A percentile compares a stretch with the other conserved stretches of the same genome.
Conservation (phyloP, 306 rosid species). For the Pyrus betulifolia region DNA sequence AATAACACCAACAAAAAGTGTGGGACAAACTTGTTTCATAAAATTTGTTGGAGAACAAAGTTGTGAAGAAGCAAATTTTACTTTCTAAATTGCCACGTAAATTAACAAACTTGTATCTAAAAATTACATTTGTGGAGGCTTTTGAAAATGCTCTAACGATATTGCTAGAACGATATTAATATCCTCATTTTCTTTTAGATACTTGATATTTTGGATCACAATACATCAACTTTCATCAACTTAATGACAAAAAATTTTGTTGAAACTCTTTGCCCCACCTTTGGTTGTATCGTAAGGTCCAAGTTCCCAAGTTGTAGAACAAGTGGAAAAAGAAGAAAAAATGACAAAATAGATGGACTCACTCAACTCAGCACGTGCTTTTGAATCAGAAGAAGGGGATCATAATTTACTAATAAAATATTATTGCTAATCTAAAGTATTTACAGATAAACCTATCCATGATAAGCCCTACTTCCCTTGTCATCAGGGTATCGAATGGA, state of each 20-base stretch:
- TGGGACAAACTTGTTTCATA: no score
- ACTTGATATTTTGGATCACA: no score
- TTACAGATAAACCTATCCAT: neutral
- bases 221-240: neutral
- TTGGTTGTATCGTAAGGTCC: neutral
- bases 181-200: no score
- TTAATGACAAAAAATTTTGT: no score
- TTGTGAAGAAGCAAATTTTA: no score
- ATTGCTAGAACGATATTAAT: no score
- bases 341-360: neutral
- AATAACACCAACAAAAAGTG: no score
- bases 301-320: neutral
- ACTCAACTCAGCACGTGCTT: conserved; percentile 13
- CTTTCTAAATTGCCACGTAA: no score
- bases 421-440: neutral
- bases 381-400: neutral
- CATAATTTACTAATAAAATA: neutral
- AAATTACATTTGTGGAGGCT: no score
- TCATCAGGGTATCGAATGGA: neutral
- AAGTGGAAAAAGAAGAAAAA: neutral
- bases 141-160: no score
- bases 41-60: no score
- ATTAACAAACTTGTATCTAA: no score
- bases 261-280: neutral
- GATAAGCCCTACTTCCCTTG: neutral